Evolutionary conservation across 2,329 filamentous ascomycete species (phyloP).

Genomic region (Penicillium concentricum): DNA sequence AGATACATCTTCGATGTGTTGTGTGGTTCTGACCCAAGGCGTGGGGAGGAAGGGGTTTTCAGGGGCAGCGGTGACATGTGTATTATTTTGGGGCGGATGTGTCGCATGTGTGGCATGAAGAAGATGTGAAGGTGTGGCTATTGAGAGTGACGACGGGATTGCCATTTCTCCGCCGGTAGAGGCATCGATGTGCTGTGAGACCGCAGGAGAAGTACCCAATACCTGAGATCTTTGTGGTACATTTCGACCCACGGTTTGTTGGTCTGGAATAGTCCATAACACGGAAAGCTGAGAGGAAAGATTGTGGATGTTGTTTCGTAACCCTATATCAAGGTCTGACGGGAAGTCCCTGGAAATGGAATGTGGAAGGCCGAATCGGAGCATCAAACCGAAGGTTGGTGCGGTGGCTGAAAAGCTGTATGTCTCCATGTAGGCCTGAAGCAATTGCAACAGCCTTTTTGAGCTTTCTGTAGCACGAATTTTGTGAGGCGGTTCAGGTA

Average conservation of each 20-base stretch:
- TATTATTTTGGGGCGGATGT: conserved; percentile 1
- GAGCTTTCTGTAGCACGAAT: conserved; percentile 36
- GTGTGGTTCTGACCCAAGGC: conserved; percentile 29
- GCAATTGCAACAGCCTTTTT: conserved; percentile 35
- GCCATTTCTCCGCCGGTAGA: conserved; percentile 3
- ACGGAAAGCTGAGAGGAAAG: conserved; percentile 31
- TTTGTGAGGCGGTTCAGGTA: conserved; percentile 19
- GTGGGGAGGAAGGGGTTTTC: conserved; percentile 26
- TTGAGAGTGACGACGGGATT: conserved; percentile 7
- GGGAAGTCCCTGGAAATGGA: conserved; percentile 4
- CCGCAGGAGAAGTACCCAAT: conserved; percentile 1
- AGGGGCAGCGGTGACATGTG: conserved; percentile 8
- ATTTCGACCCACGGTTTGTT: neutral
- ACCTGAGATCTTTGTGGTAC: neutral
- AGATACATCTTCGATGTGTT: conserved; percentile 27
- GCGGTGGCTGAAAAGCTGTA: conserved; percentile 42
- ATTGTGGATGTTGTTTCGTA: conserved; percentile 29
- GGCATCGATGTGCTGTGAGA: conserved; percentile 10
- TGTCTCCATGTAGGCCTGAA: conserved; percentile 41
- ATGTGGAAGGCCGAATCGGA: conserved; percentile 34
- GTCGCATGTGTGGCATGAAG: neutral
- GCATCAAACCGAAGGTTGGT: conserved; percentile 44
- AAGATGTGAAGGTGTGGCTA: conserved; percentile 9
- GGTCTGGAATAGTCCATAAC: conserved; percentile 26
- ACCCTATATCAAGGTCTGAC: conserved; percentile 25